Base-by-base conservation (phyloP, 257 asterid species). In the Salvia rosmarinus region DNA sequence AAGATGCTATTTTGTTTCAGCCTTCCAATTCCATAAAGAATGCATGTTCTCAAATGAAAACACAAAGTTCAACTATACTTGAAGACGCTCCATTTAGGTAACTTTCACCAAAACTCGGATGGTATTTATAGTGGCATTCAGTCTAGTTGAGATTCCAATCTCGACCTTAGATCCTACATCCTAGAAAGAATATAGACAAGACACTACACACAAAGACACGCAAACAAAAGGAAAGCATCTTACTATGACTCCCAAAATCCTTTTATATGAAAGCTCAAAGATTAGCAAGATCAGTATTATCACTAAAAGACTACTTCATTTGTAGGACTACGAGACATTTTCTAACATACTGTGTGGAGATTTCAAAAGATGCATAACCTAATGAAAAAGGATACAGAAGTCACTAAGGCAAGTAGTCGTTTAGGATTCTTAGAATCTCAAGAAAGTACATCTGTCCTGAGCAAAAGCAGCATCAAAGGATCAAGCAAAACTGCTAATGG, bases 381-480 rank as follows among this genome's bases (percentile, higher is more conserved):
- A 13, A 64, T 39, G 19, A 62, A 39, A 62, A 17, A 62, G 56
- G 40, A 64, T 43, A 64, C 42, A 25, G 25, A 25, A 44, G 55
- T 64, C 8, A n/a, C 28, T 12, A 30, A 30, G 21, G 64, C 5
- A 19, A 5, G 14, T 5, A 39, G 44, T 7, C 44, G 59, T 65
- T 65, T 3, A 46, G 65, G 3, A 2, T 3, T 61, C 49, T 61
- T 13, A 35, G n/a, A 37, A 4, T 34, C 65, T 14, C 49, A 46
- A 65, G 30, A 46, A 44, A 23, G n/a, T 19, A 9, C 6, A 9
- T 28, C 7, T 13, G 14, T 46, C 9, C 28, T 25, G 30, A 35
- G 14, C 37, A 42, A 17, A 20, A 42, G 40, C 34, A 13, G 28
- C 56, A 1, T 40, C 21, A 20, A 11, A 65, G 37, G 9, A 37